Evolutionary conservation across 140 eudicot genomes (phyloP), one percentile per base, ranked within the genome.

Genomic region (Stevia rebaudiana): DNA sequence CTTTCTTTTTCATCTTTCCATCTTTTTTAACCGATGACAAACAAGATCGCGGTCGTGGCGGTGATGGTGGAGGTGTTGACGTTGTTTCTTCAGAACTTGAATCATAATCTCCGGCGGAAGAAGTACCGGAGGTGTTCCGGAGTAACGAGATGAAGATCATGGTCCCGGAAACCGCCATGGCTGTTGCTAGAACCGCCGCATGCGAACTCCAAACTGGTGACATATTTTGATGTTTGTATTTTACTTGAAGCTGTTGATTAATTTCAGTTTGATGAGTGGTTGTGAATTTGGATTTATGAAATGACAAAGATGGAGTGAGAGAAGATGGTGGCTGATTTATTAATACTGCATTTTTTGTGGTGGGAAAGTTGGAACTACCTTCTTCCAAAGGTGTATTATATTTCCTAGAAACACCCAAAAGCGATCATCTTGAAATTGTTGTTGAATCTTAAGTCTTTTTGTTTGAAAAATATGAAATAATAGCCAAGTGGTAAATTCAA

Each of bases 111-210:
- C 7, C 64, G 23, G 22, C 74, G 17, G 37, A 18, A 11, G 39
- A 53, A 7, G 39, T 23, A 52, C 6, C 24, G 73, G 43, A 28
- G 44, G 78, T 35, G 55, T 18, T 37, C 12, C 74, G 57, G 61
- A 75, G 59, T 28, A 82, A 59, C 53, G 80, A 61, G 24, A 82
- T 47, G 19, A 72, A 60, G 54, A 82, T 67, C 15, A 76, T 47
- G 43, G 80, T 73, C 30, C 83, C 85, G 3, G 82, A 82, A 3
- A 82, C 77, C 49, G 78, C 85, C 69, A 83, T 69, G 36, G 85
- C 76, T 0, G 84, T 71, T 23, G 84, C 87, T 40, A 74, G 61
- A 9, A 72, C 75, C 13, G 71, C 55, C 55, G 64, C 73, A 51
- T 78, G 70, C 36, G 79, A 78, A 28, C 75, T 78, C 81, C 76